phyloP scores from a whole-genome alignment of 129 eudicot genomes.

The Sambucus nigra region DNA sequence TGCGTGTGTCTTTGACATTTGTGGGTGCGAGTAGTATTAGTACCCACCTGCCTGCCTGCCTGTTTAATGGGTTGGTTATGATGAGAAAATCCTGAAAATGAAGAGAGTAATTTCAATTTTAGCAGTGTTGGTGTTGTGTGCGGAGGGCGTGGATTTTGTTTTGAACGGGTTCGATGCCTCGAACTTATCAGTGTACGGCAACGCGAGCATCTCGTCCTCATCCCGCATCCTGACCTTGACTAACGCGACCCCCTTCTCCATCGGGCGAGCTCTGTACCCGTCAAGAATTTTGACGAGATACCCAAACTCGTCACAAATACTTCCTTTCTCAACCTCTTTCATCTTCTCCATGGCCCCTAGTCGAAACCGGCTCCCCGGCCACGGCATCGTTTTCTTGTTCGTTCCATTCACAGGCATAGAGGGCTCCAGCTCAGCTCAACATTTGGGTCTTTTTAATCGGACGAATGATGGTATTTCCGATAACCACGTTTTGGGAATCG shows the following conservation, averaged over 20 bases:
- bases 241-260: conserved; percentile 25
- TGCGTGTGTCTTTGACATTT: too few relatives aligned
- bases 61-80: too few relatives aligned
- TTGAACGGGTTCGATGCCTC: conserved; percentile 50
- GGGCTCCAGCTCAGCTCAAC: conserved; percentile 38
- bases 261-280: conserved; percentile 58
- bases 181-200: conserved; percentile 44
- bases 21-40: too few relatives aligned
- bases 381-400: conserved; percentile 61
- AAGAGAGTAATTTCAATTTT: conserved; percentile 5
- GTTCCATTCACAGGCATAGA: conserved; percentile 40
- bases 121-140: too few relatives aligned
- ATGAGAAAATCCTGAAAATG: too few relatives aligned
- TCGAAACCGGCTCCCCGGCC: conserved; percentile 34
- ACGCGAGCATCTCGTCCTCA: conserved; percentile 58
- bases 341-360: conserved; percentile 66
- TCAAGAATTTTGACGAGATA: conserved; percentile 31
- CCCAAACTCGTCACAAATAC: conserved; percentile 21
- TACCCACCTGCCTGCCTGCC: too few relatives aligned
- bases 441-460: conserved; percentile 53
- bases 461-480: conserved; percentile 28
- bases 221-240: conserved; percentile 49
- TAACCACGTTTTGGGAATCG: conserved; percentile 61
- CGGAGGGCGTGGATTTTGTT: conserved; percentile 47
- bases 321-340: conserved; percentile 65